These are phyloP conservation scores for Hortiboletus campestris DNA, from an alignment of 768 basidiomycete genomes.

Conservation along the genomic window DNA sequence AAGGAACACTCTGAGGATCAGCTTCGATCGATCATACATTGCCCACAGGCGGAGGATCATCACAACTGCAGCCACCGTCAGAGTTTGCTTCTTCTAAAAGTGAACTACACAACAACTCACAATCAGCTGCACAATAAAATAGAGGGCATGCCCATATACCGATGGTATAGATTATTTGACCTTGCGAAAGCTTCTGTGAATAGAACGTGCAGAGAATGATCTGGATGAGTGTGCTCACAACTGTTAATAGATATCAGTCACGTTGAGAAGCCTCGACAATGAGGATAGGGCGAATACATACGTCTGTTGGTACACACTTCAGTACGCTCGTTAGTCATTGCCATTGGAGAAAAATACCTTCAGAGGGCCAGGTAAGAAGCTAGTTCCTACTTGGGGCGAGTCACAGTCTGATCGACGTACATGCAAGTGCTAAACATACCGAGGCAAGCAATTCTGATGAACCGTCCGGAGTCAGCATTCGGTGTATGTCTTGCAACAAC, in stretches of 20 bases:
- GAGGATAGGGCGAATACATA: not conserved
- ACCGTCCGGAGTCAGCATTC: too few relatives aligned
- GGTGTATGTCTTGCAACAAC: too few relatives aligned
- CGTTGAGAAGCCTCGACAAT: too few relatives aligned
- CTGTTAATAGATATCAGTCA: not conserved
- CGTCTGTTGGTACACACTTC: not conserved
- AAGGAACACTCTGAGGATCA: not conserved
- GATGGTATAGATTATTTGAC: not conserved
- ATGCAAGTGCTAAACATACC: too few relatives aligned
- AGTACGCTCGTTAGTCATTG: not conserved
- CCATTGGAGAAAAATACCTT: not conserved
- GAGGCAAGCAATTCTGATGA: too few relatives aligned
- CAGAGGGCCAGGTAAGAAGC: not conserved
- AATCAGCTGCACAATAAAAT: constrained; percentile 2
- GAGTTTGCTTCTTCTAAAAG: not conserved
- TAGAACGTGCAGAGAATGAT: not conserved
- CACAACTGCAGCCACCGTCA: not conserved
- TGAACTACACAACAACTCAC: not conserved
- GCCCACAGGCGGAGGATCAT: constrained; percentile 5
- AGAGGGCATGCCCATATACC: not conserved
- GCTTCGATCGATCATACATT: not conserved
- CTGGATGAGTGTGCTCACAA: not conserved
- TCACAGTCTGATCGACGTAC: too few relatives aligned
- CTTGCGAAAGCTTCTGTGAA: not conserved
- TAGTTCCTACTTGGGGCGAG: not conserved